Percentiles rank a stretch among this genome's conserved stretches.
phyloP scores from a whole-genome alignment of 2,329 filamentous ascomycete genomes.

The Diplodia seriata region DNA sequence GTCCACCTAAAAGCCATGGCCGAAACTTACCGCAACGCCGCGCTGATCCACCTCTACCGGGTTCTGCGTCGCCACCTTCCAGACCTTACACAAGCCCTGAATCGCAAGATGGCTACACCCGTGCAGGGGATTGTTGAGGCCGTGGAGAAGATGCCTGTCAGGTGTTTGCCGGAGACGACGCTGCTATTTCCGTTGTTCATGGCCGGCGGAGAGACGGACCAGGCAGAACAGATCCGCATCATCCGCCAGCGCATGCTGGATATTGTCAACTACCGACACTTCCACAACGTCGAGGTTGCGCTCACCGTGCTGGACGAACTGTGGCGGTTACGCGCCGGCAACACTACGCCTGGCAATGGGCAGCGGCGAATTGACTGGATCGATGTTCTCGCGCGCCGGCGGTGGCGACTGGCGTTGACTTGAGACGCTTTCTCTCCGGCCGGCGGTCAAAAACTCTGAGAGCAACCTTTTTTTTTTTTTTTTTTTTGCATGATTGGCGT shows the following conservation, averaged over 20 bases:
- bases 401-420: conserved; percentile 30
- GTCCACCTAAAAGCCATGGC: conserved; percentile 28
- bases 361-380: conserved; percentile 27
- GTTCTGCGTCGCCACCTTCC: conserved; percentile 27
- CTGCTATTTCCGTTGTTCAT: conserved; percentile 31
- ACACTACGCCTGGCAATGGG: not conserved
- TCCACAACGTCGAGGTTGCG: conserved; percentile 32
- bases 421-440: not conserved
- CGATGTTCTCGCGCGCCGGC: conserved; percentile 30
- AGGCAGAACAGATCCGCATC: conserved; percentile 24
- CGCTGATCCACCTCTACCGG: conserved; percentile 32
- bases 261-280: conserved; percentile 30
- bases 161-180: conserved; percentile 30
- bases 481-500: conserved; percentile 14
- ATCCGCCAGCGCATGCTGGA: conserved; percentile 31
- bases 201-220: conserved; percentile 29
- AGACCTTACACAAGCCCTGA: conserved; percentile 23
- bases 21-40: conserved; percentile 29
- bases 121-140: conserved; percentile 28
- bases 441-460: not conserved
- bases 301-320: conserved; percentile 31
- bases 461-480: too few relatives aligned
- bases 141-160: conserved; percentile 31
- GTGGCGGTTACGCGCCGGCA: conserved; percentile 29
- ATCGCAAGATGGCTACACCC: conserved; percentile 29